Percentiles rank a stretch among this genome's conserved stretches.
phyloP scores from a whole-genome alignment of 2,329 filamentous ascomycete genomes.

The Trichoderma sp. region DNA sequence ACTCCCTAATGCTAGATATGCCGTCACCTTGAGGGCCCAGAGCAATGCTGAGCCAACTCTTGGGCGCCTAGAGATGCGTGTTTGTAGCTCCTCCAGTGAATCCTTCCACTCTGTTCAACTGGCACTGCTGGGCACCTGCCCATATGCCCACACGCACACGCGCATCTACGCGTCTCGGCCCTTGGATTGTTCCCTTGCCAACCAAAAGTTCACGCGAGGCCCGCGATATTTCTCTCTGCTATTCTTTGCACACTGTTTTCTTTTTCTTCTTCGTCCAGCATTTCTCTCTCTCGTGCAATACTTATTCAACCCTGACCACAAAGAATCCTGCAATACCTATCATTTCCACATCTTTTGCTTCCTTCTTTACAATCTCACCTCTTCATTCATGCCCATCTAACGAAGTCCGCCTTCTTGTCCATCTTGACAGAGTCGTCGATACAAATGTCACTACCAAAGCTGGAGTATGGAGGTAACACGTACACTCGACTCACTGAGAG shows the following conservation, averaged over 20 bases:
- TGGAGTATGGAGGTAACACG: neutral
- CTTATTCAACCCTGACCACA: rapidly evolving
- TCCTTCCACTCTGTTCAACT: neutral
- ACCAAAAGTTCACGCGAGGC: neutral
- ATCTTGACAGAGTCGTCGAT: rapidly evolving
- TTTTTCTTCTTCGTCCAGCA: neutral
- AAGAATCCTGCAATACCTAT: neutral
- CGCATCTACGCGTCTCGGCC: neutral
- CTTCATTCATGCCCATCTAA: neutral
- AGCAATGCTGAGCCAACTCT: neutral
- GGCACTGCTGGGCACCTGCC: neutral
- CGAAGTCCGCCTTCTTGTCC: neutral
- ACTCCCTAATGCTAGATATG: neutral
- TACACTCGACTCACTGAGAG: no score
- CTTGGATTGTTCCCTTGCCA: neutral
- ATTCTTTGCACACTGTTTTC: no score
- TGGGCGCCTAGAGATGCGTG: neutral
- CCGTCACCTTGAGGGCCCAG: neutral
- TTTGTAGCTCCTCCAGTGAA: neutral
- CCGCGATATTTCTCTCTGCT: neutral
- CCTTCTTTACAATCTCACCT: neutral
- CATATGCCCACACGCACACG: neutral
- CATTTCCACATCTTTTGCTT: neutral
- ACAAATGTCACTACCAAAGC: neutral
- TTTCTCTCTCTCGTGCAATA: neutral